Conservation (phyloP, 441 rosid species). For the Flueggea neowawraea region DNA sequence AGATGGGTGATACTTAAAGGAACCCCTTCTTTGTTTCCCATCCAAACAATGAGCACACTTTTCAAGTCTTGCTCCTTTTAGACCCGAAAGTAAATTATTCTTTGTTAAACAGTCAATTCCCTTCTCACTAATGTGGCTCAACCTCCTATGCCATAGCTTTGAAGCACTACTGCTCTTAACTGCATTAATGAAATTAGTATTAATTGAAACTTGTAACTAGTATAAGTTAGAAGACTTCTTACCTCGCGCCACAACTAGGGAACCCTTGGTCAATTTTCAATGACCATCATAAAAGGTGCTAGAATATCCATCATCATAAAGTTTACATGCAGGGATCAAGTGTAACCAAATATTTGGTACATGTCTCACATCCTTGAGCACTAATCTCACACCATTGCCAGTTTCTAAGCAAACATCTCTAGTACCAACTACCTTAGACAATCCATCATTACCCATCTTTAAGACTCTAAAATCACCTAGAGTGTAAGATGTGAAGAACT, state of each 20-base stretch:
- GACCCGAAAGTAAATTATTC: not conserved
- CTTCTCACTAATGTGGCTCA: no score
- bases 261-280: not conserved
- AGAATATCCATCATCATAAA: no score
- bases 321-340: no score
- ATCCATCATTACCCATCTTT: not conserved
- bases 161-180: not conserved
- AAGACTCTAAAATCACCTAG: not conserved
- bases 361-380: not conserved
- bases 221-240: not conserved
- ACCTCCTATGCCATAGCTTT: no score
- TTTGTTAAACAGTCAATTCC: no score
- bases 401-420: not conserved
- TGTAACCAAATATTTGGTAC: no score
- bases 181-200: not conserved
- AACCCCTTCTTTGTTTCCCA: not conserved
- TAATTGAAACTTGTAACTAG: not conserved
- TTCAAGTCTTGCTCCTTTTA: not conserved
- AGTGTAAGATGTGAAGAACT: not conserved
- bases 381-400: not conserved
- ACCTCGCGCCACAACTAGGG: not conserved
- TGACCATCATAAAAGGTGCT: not conserved
- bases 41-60: not conserved
- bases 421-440: not conserved
- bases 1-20: not conserved